Conservation (phyloP, 345 rosid genomes). For the Citrus reticulata region DNA sequence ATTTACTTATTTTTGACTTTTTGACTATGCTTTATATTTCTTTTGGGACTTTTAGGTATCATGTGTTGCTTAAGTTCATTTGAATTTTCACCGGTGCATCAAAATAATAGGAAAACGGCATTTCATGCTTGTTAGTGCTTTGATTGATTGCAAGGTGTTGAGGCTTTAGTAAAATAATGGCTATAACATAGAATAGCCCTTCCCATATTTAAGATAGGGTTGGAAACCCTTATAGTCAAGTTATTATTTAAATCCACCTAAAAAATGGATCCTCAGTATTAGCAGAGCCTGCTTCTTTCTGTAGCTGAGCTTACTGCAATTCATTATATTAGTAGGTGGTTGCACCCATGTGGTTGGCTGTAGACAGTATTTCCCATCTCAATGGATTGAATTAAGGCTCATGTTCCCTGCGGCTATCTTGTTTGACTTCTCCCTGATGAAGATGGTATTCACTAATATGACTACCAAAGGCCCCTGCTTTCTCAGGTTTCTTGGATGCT, state of each 20-base stretch:
- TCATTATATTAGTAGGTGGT: background rate
- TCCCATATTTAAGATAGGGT: background rate
- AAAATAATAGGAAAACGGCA: background rate
- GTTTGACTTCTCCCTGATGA: background rate
- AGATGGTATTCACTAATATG: background rate
- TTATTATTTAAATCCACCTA: background rate
- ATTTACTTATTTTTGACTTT: background rate
- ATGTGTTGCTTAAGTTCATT: background rate
- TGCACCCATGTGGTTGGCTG: background rate
- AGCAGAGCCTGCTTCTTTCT: background rate
- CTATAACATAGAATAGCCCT: background rate
- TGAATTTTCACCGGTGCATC: background rate
- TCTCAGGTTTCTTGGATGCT: background rate
- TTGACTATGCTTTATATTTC: background rate
- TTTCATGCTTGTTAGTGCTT: background rate
- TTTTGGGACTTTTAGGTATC: background rate
- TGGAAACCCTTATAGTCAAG: background rate
- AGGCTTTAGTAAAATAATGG: background rate
- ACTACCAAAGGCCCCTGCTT: background rate
- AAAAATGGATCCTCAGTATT: background rate
- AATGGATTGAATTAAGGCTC: background rate
- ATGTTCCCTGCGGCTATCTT: background rate
- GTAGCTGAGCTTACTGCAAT: background rate
- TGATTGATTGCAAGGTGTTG: background rate
- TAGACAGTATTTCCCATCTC: background rate